Base-by-base conservation (phyloP, 495 filamentous ascomycete genomes). In the Collariella sp. region DNA sequence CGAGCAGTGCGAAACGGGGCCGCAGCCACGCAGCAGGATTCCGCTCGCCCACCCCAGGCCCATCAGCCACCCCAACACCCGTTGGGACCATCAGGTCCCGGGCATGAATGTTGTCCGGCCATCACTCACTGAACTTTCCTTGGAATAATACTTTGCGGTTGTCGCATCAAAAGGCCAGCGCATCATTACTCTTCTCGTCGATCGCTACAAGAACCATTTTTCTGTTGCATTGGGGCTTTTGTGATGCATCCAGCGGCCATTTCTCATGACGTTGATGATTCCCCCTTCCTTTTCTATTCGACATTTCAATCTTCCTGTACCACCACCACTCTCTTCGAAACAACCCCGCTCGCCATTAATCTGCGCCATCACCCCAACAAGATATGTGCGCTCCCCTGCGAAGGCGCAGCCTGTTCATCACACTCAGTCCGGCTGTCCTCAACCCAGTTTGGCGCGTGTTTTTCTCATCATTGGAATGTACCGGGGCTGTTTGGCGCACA, bases 1-100 rank as follows among this genome's bases (percentile, higher is more conserved):
- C 70, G 23, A 69, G 71, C 46, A 69, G 57, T 33, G 63, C 67
- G 12, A 72, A 68, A 57, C 71, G 72, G 42, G 64, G 69, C 39
- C 71, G 73, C 20, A 52, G 62, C 20, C 50, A 56, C 16, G 50
- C 52, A 44, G 38, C 57, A 10, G 65, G 70, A 42, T 54, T 51
- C 34, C 65, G 63, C 55, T 50, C 52, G 11, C 69, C 70, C 26
- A 58, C 60, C 15, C 70, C 67, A 12, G 70, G 65, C 7, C 63
- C 60, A 7, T 73, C 72, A n/a, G 58, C 61, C 7, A 64, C 67
- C 35, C 61, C 69, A 11, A 68, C 72, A 9, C 67, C 67, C 13
- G 43, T 50, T 16, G 59, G 66, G 24, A 69, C 72, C 33, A 41
- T 59, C 7, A 58, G 61, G 44, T 62, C 67, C 26, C 63, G 61